Evolutionary conservation across 2,329 filamentous ascomycete species (phyloP).

Genomic region (Simplicillium sp.): DNA sequence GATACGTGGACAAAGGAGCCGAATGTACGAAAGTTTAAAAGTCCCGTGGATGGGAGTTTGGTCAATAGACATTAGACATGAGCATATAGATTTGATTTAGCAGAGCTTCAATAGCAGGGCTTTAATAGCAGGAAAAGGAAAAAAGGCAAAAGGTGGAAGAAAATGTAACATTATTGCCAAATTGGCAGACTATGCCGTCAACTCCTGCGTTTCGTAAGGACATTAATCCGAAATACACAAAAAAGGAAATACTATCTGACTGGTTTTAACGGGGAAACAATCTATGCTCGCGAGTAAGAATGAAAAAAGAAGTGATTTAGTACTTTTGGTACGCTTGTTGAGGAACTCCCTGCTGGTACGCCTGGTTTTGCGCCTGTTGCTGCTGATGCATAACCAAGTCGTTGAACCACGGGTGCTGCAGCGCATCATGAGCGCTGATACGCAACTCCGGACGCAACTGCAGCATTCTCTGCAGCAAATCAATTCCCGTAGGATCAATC

Average conservation of each 20-base stretch:
- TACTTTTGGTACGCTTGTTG: slow-evolving; percentile 27
- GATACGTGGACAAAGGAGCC: slow-evolving; percentile 66
- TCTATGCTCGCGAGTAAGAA: too few relatives aligned
- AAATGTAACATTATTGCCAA: too few relatives aligned
- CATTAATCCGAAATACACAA: too few relatives aligned
- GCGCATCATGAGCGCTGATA: slow-evolving; percentile 76
- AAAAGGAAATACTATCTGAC: too few relatives aligned
- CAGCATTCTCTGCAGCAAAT: slow-evolving; percentile 82
- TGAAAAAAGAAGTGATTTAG: not conserved
- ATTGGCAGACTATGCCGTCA: too few relatives aligned
- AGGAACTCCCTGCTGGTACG: slow-evolving; percentile 28
- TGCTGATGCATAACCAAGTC: slow-evolving; percentile 55
- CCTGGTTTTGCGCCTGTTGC: slow-evolving; percentile 28
- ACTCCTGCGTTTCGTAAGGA: too few relatives aligned
- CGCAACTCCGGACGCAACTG: slow-evolving; percentile 87
- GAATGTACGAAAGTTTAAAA: slow-evolving; percentile 37
- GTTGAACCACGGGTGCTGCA: slow-evolving; percentile 88
- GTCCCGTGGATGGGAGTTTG: slow-evolving; percentile 43
- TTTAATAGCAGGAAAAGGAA: too few relatives aligned
- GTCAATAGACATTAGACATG: slow-evolving; percentile 26
- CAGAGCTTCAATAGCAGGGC: too few relatives aligned
- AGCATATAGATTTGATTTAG: too few relatives aligned
- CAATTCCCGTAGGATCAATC: slow-evolving; percentile 79
- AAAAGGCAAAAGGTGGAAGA: too few relatives aligned
- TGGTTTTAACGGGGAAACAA: too few relatives aligned